Conservation (phyloP, 2,329 filamentous ascomycete species). For the Didymosphaeria variabile region DNA sequence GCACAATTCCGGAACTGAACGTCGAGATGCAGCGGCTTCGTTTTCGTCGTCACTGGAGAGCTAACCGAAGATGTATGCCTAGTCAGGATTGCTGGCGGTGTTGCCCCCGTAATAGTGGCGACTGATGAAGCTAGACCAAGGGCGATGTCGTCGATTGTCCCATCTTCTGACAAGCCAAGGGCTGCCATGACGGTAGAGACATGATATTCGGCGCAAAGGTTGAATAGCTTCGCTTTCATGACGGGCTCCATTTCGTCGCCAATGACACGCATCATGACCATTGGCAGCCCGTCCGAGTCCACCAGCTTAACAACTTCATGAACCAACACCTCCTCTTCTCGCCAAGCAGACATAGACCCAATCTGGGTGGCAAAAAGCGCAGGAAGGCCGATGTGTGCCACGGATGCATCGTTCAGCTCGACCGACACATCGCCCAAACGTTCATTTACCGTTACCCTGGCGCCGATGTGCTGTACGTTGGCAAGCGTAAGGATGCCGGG, state of each 20-base stretch:
- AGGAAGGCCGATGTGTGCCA: conserved; percentile 78
- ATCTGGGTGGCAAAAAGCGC: conserved; percentile 82
- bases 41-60: conserved; percentile 25
- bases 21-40: conserved; percentile 68
- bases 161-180: conserved; percentile 73
- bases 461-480: conserved; percentile 70
- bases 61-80: conserved; percentile 41
- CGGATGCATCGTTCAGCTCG: conserved; percentile 31
- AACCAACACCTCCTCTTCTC: conserved; percentile 79
- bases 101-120: conserved; percentile 74
- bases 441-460: conserved; percentile 70
- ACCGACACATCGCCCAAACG: conserved; percentile 69
- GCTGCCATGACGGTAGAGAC: conserved; percentile 84
- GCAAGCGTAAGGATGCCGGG: conserved; percentile 84
- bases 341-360: conserved; percentile 66
- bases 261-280: conserved; percentile 88
- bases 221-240: conserved; percentile 86
- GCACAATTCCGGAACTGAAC: conserved; percentile 83
- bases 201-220: conserved; percentile 86
- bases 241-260: conserved; percentile 94
- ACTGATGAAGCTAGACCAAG: conserved; percentile 80
- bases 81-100: conserved; percentile 56
- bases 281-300: conserved; percentile 61
- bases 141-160: conserved; percentile 73
- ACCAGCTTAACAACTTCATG: conserved; percentile 62